Base-by-base conservation (phyloP, 2,329 filamentous ascomycete species). In the Ascochyta lentis region DNA sequence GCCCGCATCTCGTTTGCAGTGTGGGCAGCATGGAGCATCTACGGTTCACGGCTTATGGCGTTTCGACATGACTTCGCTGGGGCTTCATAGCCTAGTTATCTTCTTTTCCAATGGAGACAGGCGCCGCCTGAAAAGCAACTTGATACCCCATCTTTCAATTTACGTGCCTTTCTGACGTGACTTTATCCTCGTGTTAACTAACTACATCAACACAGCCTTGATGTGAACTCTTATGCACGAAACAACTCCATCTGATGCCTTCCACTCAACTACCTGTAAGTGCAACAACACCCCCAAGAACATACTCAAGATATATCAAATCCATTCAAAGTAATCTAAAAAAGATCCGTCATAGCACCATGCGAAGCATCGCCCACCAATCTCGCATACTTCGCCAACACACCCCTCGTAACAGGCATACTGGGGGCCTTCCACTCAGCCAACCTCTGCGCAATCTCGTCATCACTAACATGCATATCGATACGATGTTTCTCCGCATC, bases 321-420 rank as follows among this genome's bases (percentile, higher is more conserved):
- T 19, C 2, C 19, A 3, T 19, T 19, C 19, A 3, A 19, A 19
- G 19, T 3, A 19, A 19, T 34, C n/a, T 35, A 86, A 57, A 87
- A 90, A 53, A 88, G 73, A 79, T 96, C 93, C 35, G 93, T 96
- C 77, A 96, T 89, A 8, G 92, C 92, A 5, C 94, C 94, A 68
- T 94, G 90, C 73, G 89, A 94, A 10, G 94, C 94, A 84, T 97
- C 93, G 1, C 92, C 90, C 0, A 98, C 94, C 69, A 97, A 76
- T 39, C 84, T 80, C 6, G 90, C 90, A 79, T 98, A 98, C 81
- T 98, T 98, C 5, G 91, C 93, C 79, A 98, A 72, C 37, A 89
- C 89, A 35, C 94, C 94, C 52, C 94, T 85, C 65, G 88, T 92
- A 9, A 96, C 91, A 58, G 84, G 83, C 69, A 86, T 86, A 69